These are phyloP conservation scores for Schizonepeta tenuifolia DNA, from an alignment of 257 asterid genomes.

Conservation along the genomic window DNA sequence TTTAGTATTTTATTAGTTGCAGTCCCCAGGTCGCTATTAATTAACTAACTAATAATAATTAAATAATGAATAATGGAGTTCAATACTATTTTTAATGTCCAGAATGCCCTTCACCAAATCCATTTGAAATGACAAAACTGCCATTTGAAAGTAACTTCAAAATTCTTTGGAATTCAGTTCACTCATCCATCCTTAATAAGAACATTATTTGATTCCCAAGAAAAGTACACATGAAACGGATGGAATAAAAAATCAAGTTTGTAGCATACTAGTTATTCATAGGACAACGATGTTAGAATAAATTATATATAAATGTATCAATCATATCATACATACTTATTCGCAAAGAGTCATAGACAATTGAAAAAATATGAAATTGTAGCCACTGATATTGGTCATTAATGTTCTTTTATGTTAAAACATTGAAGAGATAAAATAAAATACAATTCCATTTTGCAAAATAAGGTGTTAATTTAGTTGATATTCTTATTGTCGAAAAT, in stretches of 20 bases:
- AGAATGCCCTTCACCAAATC: conserved; percentile 31
- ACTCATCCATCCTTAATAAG: neutral
- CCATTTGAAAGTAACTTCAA: conserved; percentile 12
- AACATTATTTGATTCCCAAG: neutral
- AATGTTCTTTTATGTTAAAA: no score
- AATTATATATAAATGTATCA: no score
- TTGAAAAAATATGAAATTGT: no score
- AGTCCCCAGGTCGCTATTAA: neutral
- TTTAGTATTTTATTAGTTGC: conserved; percentile 19
- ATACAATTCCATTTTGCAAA: no score
- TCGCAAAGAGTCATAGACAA: no score
- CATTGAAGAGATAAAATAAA: no score
- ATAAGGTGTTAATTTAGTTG: no score
- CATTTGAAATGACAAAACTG: conserved; percentile 32
- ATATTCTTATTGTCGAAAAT: no score
- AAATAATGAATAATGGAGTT: neutral
- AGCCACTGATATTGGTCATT: no score
- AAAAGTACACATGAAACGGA: neutral
- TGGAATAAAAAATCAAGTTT: neutral
- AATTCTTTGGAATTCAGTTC: conserved; percentile 21
- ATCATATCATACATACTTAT: no score
- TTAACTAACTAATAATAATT: neutral
- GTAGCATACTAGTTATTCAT: no score
- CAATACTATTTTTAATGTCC: neutral
- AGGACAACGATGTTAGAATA: neutral